Percentiles rank a stretch among this genome's conserved stretches.
Conservation (phyloP, 1,139 yeast genomes). For the Suhomyces coccinellae region DNA sequence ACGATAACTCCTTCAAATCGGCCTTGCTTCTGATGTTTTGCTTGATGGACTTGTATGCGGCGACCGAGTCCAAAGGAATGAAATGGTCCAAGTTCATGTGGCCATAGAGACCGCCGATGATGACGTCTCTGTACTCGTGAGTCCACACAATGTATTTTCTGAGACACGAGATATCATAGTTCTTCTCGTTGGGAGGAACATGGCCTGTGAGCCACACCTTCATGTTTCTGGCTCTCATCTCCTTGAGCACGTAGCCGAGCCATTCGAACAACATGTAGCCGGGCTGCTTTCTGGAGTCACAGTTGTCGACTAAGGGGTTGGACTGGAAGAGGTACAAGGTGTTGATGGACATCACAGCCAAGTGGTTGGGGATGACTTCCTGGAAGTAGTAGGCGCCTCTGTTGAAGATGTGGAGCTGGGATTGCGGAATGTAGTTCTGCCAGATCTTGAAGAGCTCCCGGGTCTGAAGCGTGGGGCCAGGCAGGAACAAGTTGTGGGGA, state of each 20-base stretch:
- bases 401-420: slow-evolving; percentile 72
- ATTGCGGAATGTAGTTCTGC: slow-evolving; percentile 73
- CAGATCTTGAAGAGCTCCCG: slow-evolving; percentile 73
- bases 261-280: slow-evolving; percentile 76
- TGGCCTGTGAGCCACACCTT: slow-evolving; percentile 88
- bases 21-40: slow-evolving; percentile 12
- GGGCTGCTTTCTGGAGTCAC: slow-evolving; percentile 71
- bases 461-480: slow-evolving; percentile 85
- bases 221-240: slow-evolving; percentile 70
- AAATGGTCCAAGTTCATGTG: slow-evolving; percentile 91
- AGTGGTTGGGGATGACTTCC: slow-evolving; percentile 74
- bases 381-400: slow-evolving; percentile 72
- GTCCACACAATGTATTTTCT: slow-evolving; percentile 76
- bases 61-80: slow-evolving; percentile 68
- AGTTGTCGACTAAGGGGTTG: slow-evolving; percentile 80
- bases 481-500: slow-evolving; percentile 81
- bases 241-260: slow-evolving; percentile 74
- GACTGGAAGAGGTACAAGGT: slow-evolving; percentile 73
- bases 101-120: slow-evolving; percentile 80
- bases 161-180: slow-evolving; percentile 69
- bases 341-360: slow-evolving; percentile 77
- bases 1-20: slow-evolving; percentile 2
- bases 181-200: slow-evolving; percentile 82
- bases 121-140: slow-evolving; percentile 78
- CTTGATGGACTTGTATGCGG: slow-evolving; percentile 58